A percentile compares a stretch with the other conserved stretches of the same genome.
Evolutionary conservation across 768 basidiomycete genomes (phyloP).

Genomic region (Boletales sp.): DNA sequence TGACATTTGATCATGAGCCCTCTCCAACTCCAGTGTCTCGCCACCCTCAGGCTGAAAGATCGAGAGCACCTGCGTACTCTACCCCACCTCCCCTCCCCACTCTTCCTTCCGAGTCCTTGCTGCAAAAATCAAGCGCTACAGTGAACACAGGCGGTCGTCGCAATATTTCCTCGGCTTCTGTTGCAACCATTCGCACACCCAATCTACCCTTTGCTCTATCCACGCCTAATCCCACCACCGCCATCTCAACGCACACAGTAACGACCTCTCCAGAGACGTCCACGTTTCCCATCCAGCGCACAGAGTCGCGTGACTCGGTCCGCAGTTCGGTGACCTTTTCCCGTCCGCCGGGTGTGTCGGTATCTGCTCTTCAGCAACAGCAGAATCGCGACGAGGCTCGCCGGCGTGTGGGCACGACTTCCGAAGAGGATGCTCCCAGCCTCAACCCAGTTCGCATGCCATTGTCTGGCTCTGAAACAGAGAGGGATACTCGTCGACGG

Average conservation of each 20-base stretch:
- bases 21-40: conserved; percentile 45
- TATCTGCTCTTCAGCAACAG: conserved; percentile 56
- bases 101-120: conserved; percentile 54
- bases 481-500: conserved; percentile 40
- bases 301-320: conserved; percentile 45
- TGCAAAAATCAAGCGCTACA: conserved; percentile 21
- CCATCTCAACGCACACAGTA: conserved; percentile 62
- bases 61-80: conserved; percentile 42
- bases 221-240: conserved; percentile 62
- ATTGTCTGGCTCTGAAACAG: conserved; percentile 49
- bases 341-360: conserved; percentile 52
- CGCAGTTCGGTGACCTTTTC: conserved; percentile 62
- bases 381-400: conserved; percentile 36
- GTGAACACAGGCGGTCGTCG: conserved; percentile 32
- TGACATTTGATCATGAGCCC: conserved; percentile 37
- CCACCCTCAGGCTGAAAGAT: conserved; percentile 35
- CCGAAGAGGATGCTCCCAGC: conserved; percentile 22
- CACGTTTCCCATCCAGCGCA: conserved; percentile 35
- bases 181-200: conserved; percentile 42
- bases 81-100: conserved; percentile 59
- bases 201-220: conserved; percentile 45
- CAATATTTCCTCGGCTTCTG: conserved; percentile 44
- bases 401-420: conserved; percentile 29
- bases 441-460: conserved; percentile 27
- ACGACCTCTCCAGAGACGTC: conserved; percentile 41